A percentile compares a stretch with the other conserved stretches of the same genome.
phyloP scores from a whole-genome alignment of 2,329 filamentous ascomycete genomes.

The Xylariomycetidae sp. region DNA sequence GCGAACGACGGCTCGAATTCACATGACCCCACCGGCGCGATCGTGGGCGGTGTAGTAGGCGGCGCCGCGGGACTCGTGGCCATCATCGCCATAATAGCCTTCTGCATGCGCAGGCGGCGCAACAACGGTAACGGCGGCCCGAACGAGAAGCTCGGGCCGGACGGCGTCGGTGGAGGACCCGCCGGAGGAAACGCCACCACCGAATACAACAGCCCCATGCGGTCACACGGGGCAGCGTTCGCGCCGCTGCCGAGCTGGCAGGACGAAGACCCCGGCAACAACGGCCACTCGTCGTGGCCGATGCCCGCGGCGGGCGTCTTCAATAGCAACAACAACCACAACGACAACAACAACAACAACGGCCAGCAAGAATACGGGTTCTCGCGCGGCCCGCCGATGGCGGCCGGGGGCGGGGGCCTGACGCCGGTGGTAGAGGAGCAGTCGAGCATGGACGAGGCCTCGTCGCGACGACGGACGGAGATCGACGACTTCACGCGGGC shows the following conservation, averaged over 20 bases:
- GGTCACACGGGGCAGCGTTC: conserved; percentile 30
- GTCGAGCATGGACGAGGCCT: conserved; percentile 28
- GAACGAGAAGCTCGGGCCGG: too few relatives aligned
- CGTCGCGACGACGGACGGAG: too few relatives aligned
- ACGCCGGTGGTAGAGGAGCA: conserved; percentile 22
- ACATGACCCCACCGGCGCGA: conserved; percentile 34
- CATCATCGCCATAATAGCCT: conserved; percentile 36
- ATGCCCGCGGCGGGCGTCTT: too few relatives aligned
- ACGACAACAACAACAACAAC: too few relatives aligned
- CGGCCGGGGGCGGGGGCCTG: conserved; percentile 19
- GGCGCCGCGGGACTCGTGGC: conserved; percentile 41
- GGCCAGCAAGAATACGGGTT: too few relatives aligned
- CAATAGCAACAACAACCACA: too few relatives aligned
- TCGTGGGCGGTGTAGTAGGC: conserved; percentile 49
- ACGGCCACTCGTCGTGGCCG: too few relatives aligned
- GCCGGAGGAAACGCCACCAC: conserved; percentile 28
- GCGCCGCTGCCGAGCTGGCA: conserved; percentile 30
- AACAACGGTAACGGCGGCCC: conserved; percentile 36
- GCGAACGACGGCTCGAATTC: conserved; percentile 1
- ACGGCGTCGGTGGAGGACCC: too few relatives aligned
- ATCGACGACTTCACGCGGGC: conserved; percentile 40
- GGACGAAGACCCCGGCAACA: conserved; percentile 18
- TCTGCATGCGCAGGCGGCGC: conserved; percentile 37
- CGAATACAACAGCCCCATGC: conserved; percentile 28
- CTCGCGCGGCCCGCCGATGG: too few relatives aligned